Evolutionary conservation across 2,329 filamentous ascomycete species (phyloP).

Genomic region (Clathrospora elynae): DNA sequence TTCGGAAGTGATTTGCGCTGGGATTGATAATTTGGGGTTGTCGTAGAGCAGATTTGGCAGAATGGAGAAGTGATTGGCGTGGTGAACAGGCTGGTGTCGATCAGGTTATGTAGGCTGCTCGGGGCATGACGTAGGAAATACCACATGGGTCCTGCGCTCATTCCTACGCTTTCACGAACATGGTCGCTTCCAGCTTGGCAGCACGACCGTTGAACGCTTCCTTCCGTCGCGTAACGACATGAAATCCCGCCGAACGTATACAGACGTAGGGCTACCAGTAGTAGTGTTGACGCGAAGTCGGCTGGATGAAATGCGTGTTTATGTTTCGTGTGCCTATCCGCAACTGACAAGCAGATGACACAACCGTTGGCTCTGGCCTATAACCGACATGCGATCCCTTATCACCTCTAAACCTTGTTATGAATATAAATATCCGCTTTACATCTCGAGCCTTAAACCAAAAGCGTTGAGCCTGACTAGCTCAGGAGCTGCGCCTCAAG

Average conservation of each 20-base stretch:
- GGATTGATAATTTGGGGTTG: slow-evolving; percentile 5
- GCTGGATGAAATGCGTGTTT: too few species aligned
- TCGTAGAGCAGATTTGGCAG: slow-evolving; percentile 5
- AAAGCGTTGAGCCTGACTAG: slow-evolving; percentile 10
- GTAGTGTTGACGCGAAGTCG: too few species aligned
- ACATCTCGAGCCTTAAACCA: slow-evolving; percentile 16
- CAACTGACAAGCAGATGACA: too few species aligned
- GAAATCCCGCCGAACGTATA: too few species aligned
- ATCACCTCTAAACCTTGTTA: too few species aligned
- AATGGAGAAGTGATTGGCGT: slow-evolving; percentile 9
- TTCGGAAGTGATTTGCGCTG: slow-evolving; percentile 6
- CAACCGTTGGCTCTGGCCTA: too few species aligned
- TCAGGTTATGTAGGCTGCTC: slow-evolving; percentile 20
- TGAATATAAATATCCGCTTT: too few species aligned
- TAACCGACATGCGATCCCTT: too few species aligned
- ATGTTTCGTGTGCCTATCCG: too few species aligned
- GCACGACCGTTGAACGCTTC: not conserved
- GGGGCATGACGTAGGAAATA: slow-evolving; percentile 25
- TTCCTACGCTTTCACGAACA: slow-evolving; percentile 8
- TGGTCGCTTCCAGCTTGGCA: slow-evolving; percentile 6
- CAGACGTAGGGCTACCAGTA: too few species aligned
- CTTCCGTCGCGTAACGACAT: too few species aligned
- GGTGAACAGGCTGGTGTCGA: slow-evolving; percentile 6
- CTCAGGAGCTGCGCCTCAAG: slow-evolving; percentile 26
- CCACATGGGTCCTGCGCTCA: slow-evolving; percentile 16